phyloP scores from a whole-genome alignment of 2,329 filamentous ascomycete genomes.

The Alternaria viburni region DNA sequence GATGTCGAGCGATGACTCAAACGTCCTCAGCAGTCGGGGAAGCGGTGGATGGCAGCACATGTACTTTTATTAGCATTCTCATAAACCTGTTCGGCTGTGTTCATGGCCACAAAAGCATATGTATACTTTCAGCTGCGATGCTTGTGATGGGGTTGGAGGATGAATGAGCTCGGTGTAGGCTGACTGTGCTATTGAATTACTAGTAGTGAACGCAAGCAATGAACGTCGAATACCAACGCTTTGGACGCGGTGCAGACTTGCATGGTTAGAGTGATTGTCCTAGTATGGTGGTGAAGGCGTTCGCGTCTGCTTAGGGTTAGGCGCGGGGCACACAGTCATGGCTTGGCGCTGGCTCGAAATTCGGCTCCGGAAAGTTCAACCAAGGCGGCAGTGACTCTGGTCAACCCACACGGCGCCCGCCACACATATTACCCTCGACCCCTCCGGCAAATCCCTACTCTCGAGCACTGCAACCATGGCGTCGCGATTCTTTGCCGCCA shows the following conservation, averaged over 20 bases:
- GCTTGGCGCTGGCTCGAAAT: conserved; percentile 25
- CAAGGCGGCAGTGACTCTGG: conserved; percentile 21
- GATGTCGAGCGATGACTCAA: background rate
- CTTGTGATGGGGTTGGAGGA: background rate
- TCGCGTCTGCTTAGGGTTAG: conserved; percentile 14
- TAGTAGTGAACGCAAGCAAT: background rate
- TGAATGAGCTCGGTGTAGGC: background rate
- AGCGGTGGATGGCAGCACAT: conserved; percentile 21
- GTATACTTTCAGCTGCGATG: background rate
- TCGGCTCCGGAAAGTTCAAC: conserved; percentile 21
- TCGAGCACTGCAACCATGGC: conserved; percentile 40
- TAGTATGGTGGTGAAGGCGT: conserved; percentile 1
- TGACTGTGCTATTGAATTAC: background rate
- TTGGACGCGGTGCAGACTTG: background rate
- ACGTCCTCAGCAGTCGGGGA: conserved; percentile 4
- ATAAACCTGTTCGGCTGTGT: conserved; percentile 24
- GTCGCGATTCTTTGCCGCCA: conserved; percentile 96
- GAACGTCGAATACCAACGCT: background rate
- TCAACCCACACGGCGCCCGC: conserved; percentile 27
- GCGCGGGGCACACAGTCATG: conserved; percentile 26
- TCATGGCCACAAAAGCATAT: background rate
- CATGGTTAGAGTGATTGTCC: background rate
- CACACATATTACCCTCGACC: conserved; percentile 21
- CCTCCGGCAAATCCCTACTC: conserved; percentile 33
- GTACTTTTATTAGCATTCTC: conserved; percentile 46